These are phyloP conservation scores for Backusella parvicylindrica DNA, from an alignment of 192 early-diverging fungal species.

Conservation along the genomic window DNA sequence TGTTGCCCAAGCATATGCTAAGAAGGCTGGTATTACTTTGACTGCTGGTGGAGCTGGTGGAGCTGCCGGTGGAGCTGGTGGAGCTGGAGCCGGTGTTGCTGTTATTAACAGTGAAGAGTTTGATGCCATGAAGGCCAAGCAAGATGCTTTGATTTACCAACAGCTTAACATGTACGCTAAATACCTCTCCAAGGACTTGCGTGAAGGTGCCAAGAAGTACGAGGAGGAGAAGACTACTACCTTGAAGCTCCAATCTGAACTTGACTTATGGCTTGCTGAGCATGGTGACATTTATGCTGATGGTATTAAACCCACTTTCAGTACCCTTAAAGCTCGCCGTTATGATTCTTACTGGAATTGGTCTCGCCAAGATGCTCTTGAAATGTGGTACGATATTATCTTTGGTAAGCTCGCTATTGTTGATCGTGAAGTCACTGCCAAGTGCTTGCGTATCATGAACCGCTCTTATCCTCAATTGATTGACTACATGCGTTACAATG, in stretches of 20 bases:
- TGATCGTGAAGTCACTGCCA: conserved; percentile 90
- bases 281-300: conserved; percentile 88
- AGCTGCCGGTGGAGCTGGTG: conserved; percentile 51
- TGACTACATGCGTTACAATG: conserved; percentile 84
- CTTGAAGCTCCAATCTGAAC: conserved; percentile 70
- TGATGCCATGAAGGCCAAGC: conserved; percentile 68
- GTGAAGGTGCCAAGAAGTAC: conserved; percentile 59
- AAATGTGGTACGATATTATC: conserved; percentile 90
- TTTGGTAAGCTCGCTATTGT: conserved; percentile 84
- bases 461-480: conserved; percentile 76
- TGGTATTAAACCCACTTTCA: conserved; percentile 87
- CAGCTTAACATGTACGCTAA: conserved; percentile 78
- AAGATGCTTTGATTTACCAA: conserved; percentile 64
- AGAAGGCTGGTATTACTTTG: conserved; percentile 65
- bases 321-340: conserved; percentile 77
- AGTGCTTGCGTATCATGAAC: conserved; percentile 91
- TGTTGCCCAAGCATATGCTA: conserved; percentile 67
- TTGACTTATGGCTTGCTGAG: conserved; percentile 89
- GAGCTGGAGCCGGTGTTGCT: conserved; percentile 52
- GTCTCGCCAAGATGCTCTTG: conserved; percentile 84
- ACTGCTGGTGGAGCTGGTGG: conserved; percentile 39
- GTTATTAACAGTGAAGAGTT: conserved; percentile 89
- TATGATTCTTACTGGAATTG: conserved; percentile 99
- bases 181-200: conserved; percentile 80
- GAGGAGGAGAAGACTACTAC: conserved; percentile 64